Conservation (phyloP, 2,329 filamentous ascomycete species). For the Diaporthe sp. region DNA sequence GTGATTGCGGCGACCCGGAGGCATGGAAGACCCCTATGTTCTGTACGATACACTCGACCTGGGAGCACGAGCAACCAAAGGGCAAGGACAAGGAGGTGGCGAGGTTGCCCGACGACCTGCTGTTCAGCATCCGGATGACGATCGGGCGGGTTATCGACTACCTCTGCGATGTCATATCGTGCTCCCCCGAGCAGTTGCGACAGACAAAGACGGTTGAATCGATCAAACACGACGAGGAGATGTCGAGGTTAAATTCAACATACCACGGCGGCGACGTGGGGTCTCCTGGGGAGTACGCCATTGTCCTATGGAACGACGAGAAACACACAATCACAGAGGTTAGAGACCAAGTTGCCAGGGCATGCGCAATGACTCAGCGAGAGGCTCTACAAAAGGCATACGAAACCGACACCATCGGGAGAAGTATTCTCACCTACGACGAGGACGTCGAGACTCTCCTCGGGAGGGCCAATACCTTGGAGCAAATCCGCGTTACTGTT, state of each 20-base stretch:
- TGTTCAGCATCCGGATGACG: constrained; percentile 85
- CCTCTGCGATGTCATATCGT: constrained; percentile 97
- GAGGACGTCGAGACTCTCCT: constrained; percentile 80
- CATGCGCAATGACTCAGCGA: constrained; percentile 79
- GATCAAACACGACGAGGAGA: constrained; percentile 84
- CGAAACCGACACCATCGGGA: constrained; percentile 89
- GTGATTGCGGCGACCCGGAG: constrained; percentile 96
- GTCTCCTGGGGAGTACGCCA: constrained; percentile 80
- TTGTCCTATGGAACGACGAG: constrained; percentile 97
- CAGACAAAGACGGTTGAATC: constrained; percentile 85
- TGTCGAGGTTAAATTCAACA: constrained; percentile 80
- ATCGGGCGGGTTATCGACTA: constrained; percentile 91
- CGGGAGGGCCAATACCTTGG: constrained; percentile 85
- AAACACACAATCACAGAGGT: constrained; percentile 97
- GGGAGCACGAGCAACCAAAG: constrained; percentile 63
- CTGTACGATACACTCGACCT: constrained; percentile 92
- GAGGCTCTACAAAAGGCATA: constrained; percentile 83
- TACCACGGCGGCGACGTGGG: constrained; percentile 80
- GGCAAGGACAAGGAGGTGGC: constrained; percentile 72
- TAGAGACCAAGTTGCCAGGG: constrained; percentile 87
- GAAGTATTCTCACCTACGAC: constrained; percentile 85
- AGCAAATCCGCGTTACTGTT: constrained; percentile 95
- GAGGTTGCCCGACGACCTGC: constrained; percentile 79
- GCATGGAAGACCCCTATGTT: constrained; percentile 91
- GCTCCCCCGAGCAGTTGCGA: constrained; percentile 94